phyloP scores from a whole-genome alignment of 2,329 filamentous ascomycete species.

The Thielaviopsis populi region DNA sequence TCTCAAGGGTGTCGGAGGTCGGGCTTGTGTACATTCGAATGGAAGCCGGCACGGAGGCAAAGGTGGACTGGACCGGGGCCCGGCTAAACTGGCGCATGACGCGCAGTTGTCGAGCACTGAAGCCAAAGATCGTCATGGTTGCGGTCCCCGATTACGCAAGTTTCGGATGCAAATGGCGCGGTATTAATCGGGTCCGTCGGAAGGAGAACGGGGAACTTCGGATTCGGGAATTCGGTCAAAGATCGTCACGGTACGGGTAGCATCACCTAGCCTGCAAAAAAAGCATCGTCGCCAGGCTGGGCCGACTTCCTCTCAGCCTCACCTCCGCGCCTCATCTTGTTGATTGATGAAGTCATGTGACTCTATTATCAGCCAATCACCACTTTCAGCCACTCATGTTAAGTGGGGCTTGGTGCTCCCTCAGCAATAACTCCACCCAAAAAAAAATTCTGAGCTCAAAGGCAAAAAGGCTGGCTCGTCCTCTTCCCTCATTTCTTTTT shows the following conservation, averaged over 20 bases:
- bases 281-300: background rate
- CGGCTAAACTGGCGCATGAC: conserved; percentile 23
- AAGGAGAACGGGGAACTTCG: background rate
- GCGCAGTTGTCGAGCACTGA: conserved; percentile 23
- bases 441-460: conserved; percentile 17
- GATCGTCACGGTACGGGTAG: background rate
- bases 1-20: background rate
- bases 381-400: conserved; percentile 8
- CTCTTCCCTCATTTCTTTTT: conserved; percentile 10
- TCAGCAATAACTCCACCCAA: conserved; percentile 15
- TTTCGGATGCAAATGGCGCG: background rate
- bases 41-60: background rate
- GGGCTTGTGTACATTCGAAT: conserved; percentile 11
- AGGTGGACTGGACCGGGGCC: conserved; percentile 21
- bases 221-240: background rate
- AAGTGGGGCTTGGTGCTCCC: conserved; percentile 2
- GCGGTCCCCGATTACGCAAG: background rate
- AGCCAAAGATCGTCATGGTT: conserved; percentile 18
- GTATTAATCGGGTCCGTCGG: background rate
- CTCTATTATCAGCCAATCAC: background rate
- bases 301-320: conserved; percentile 13
- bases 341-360: conserved; percentile 8
- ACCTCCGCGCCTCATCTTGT: conserved; percentile 11
- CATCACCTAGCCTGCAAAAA: background rate
- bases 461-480: conserved; percentile 14